Base-by-base conservation (phyloP, 805 yeast species). In the Wickerhamomyces silvicola region DNA sequence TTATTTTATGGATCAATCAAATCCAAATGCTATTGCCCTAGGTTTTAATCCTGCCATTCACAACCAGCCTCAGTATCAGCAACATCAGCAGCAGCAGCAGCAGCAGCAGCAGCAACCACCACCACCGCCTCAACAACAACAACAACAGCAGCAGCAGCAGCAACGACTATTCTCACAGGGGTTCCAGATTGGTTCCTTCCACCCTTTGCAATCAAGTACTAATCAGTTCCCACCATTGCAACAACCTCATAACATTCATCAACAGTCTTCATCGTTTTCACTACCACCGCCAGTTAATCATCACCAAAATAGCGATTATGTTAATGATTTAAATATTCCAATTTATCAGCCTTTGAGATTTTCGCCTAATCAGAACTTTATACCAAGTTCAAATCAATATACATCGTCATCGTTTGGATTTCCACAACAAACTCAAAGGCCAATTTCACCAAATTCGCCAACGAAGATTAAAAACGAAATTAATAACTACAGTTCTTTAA, bases 1-100 rank as follows among this genome's bases (percentile, higher is more conserved):
- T 37, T 72, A 67, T 43, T 64, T 60, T 35, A 53, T 69, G 48
- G 77, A 70, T 40, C 50, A 57, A 12, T 35, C 46, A 10, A 41
- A 39, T 27, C 43, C 54, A 18, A 38, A 38, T 27, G 44, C 52
- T 10, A 22, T 32, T 17, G 40, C 43, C 7, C 22, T 40, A 13
- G 43, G 41, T 2, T 39, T 28, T 48, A 46, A 36, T 39, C 51
- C 47, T 9, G 31, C 29, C 8, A 26, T 27, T 16, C 42, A 30
- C 43, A 36, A 33, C 20, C 37, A 33, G 24, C 42, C 38, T 12
- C 44, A 36, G 16, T 38, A 36, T 18, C 41, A 31, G 27, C 40
- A 38, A 18, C 36, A 33, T 24, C 34, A 28, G 15, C 36, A 28
- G 21, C 35, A 27, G 12, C 36, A 28, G 14, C 19, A 14, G 6